Conservation (phyloP, 2,329 filamentous ascomycete species). For the Phialophora macrospora region DNA sequence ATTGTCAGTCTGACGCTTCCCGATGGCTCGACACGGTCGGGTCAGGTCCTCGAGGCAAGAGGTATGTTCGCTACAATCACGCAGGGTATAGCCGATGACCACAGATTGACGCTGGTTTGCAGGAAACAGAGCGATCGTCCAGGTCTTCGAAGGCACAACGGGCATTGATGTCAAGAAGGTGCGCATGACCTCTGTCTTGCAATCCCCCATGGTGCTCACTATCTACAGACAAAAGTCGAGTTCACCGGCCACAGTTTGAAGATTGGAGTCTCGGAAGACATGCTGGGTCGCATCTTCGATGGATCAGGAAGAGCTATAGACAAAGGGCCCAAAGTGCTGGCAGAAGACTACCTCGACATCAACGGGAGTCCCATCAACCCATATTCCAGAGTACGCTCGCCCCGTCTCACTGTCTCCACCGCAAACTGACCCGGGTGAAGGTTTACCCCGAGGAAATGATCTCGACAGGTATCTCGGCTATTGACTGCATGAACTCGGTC, state of each 20-base stretch:
- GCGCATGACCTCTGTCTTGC: slow-evolving; percentile 39
- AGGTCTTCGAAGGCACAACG: slow-evolving; percentile 96
- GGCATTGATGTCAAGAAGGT: slow-evolving; percentile 99
- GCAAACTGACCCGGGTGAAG: slow-evolving; percentile 53
- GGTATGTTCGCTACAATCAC: slow-evolving; percentile 60
- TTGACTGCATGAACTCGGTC: slow-evolving; percentile 98
- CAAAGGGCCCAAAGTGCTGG: slow-evolving; percentile 96
- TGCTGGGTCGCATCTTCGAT: slow-evolving; percentile 98
- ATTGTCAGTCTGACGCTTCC: slow-evolving; percentile 95
- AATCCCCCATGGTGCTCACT: slow-evolving; percentile 36
- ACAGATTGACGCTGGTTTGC: slow-evolving; percentile 31
- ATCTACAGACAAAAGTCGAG: slow-evolving; percentile 85
- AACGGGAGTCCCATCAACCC: slow-evolving; percentile 99
- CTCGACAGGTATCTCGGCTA: slow-evolving; percentile 97
- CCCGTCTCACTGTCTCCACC: not conserved
- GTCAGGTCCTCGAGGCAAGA: slow-evolving; percentile 96
- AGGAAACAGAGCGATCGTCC: slow-evolving; percentile 94
- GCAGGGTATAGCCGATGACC: slow-evolving; percentile 3
- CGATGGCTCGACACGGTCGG: slow-evolving; percentile 90
- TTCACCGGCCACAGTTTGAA: slow-evolving; percentile 97
- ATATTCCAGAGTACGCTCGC: slow-evolving; percentile 78
- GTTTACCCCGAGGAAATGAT: slow-evolving; percentile 99
- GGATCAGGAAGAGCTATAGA: slow-evolving; percentile 97
- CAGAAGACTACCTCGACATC: slow-evolving; percentile 98
- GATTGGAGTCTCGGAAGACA: slow-evolving; percentile 98